A percentile compares a stretch with the other conserved stretches of the same genome.
Evolutionary conservation across 305 asterid genomes (phyloP).

Genomic region (Fraxinus dipetala): DNA sequence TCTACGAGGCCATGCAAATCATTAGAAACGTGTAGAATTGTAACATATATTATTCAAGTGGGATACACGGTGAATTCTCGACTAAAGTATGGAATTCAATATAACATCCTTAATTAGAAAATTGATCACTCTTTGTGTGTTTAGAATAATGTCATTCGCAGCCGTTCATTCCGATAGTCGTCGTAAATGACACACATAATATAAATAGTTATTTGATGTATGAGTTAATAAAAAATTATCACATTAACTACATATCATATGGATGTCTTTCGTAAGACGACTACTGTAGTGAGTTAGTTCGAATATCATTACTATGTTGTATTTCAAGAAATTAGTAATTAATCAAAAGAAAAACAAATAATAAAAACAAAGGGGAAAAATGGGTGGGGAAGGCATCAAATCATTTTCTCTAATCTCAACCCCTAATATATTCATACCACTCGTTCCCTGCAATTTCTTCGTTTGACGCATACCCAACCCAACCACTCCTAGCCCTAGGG

Average conservation of each 20-base stretch:
- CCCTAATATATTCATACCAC: neutral
- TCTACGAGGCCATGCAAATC: neutral
- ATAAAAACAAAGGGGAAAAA: neutral
- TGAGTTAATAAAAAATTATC: too few species aligned
- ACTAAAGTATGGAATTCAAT: neutral
- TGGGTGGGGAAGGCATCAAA: neutral
- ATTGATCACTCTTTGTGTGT: neutral
- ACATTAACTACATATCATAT: too few species aligned
- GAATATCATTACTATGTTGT: too few species aligned
- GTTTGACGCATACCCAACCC: neutral
- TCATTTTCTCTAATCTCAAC: neutral
- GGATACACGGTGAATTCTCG: too few species aligned
- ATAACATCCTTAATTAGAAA: too few species aligned
- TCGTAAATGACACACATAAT: too few species aligned
- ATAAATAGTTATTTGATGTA: too few species aligned
- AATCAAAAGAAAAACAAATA: neutral
- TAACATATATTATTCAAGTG: neutral
- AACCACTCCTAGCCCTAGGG: neutral
- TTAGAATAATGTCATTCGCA: too few species aligned
- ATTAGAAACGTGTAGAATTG: neutral
- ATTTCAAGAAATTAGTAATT: neutral
- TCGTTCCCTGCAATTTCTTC: neutral
- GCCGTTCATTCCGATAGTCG: too few species aligned
- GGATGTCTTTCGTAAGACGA: too few species aligned
- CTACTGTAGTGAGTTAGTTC: too few species aligned